Base-by-base conservation (phyloP, 441 rosid species). In the Pelargonium australe region DNA sequence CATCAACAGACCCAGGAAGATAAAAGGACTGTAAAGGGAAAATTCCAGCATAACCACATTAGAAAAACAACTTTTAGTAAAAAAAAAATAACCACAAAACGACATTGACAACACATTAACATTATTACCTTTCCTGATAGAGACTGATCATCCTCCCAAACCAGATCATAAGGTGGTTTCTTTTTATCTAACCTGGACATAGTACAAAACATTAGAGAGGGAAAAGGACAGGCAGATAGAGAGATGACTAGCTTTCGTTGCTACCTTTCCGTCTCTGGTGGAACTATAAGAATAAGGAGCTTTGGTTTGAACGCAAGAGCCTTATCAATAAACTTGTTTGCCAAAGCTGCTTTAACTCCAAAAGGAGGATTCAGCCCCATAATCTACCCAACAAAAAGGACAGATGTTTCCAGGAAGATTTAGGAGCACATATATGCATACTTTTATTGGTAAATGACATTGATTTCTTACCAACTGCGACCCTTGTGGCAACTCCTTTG, bases 291-390 rank as follows among this genome's bases (percentile, higher is more conserved):
- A 72, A 94, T 82, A 66, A 91, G 80, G 65, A 91, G 88, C 79
- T 94, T 94, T 44, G 99, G 99, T 61, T 82, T 82, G 78, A 94
- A 94, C 70, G 88, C 80, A 63, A 94, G 97, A 73, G 97, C 96
- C 82, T 87, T 86, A 14, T 85, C 69, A 57, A 94, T 84, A 68
- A 94, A 88, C 84, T 79, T 79, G 83, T 94, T 88, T 20, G 97
- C 98, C 78, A 81, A 84, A 74, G 81, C 78, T 65, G 87, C 90
- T 73, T 84, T 84, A 70, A 86, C 78, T 68, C 99, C 99, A 78
- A 94, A 94, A 47, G 99, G 99, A 72, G 99, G 99, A 80, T 94
- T 94, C 72, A 91, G 72, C 73, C 99, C 97, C 96, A 91, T 87
- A 73, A 94, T 85, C 99, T 94, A 79, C 68, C 64, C 78, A 71